These are phyloP conservation scores for Lachnellula occidentalis DNA, from an alignment of 2,329 filamentous ascomycete species.

Conservation along the genomic window DNA sequence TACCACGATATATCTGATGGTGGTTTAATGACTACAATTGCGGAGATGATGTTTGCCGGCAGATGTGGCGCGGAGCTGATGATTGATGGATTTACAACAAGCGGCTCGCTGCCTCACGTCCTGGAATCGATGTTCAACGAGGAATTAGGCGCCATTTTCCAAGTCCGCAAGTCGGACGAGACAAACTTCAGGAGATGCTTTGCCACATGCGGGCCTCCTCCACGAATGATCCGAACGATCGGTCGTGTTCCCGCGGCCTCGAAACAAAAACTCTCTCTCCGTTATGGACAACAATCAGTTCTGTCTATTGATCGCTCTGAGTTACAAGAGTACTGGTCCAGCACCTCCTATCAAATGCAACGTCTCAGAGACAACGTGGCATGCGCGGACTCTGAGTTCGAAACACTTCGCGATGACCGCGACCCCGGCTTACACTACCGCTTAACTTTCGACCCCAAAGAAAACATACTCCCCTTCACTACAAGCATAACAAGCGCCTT, in stretches of 20 bases:
- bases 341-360: constrained; percentile 88
- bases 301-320: constrained; percentile 63
- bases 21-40: constrained; percentile 82
- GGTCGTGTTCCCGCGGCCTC: constrained; percentile 64
- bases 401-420: constrained; percentile 64
- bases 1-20: constrained; percentile 96
- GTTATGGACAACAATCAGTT: constrained; percentile 62
- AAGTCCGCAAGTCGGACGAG: constrained; percentile 80
- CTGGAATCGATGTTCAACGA: constrained; percentile 88
- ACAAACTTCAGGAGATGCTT: constrained; percentile 84
- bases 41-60: constrained; percentile 98
- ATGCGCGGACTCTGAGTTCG: constrained; percentile 80
- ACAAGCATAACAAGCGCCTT: constrained; percentile 39
- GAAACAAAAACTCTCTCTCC: constrained; percentile 73
- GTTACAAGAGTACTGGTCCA: constrained; percentile 84
- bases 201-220: constrained; percentile 79
- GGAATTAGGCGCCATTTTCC: constrained; percentile 93
- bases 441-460: constrained; percentile 69
- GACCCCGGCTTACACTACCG: constrained; percentile 84
- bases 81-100: constrained; percentile 66
- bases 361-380: constrained; percentile 80
- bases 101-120: constrained; percentile 53
- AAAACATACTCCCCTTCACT: constrained; percentile 66
- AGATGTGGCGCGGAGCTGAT: constrained; percentile 82
- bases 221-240: constrained; percentile 77